Evolutionary conservation across 2,329 filamentous ascomycete genomes (phyloP).

Genomic region (Thermoascus crustaceus): DNA sequence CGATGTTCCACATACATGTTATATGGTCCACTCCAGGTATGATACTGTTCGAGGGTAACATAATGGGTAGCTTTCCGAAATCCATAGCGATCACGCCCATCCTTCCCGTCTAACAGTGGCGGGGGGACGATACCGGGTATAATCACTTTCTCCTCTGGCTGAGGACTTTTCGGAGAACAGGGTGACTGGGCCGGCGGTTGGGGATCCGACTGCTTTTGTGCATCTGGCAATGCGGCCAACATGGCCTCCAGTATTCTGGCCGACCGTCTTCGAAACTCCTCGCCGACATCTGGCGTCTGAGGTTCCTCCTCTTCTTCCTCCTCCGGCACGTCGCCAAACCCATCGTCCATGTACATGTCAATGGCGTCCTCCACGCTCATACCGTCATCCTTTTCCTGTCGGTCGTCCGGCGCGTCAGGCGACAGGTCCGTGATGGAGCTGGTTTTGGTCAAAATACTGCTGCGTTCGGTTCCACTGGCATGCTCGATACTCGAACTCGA

Average conservation of each 20-base stretch:
- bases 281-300: background rate
- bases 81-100: slow-evolving; percentile 69
- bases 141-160: slow-evolving; percentile 20
- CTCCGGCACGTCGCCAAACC: slow-evolving; percentile 43
- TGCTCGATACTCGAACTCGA: slow-evolving; percentile 51
- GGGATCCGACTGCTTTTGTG: slow-evolving; percentile 28
- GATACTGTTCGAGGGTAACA: slow-evolving; percentile 67
- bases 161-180: no score
- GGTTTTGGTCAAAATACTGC: slow-evolving; percentile 70
- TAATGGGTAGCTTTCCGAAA: slow-evolving; percentile 85
- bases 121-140: slow-evolving; percentile 34
- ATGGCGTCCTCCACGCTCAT: slow-evolving; percentile 56
- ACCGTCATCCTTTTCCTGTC: slow-evolving; percentile 44
- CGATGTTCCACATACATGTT: slow-evolving; percentile 65
- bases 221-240: slow-evolving; percentile 2
- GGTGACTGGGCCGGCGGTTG: background rate
- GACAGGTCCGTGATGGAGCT: slow-evolving; percentile 61
- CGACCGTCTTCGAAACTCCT: background rate
- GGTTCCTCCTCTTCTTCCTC: slow-evolving; percentile 10
- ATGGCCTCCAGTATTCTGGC: background rate
- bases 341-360: slow-evolving; percentile 52
- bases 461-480: slow-evolving; percentile 64
- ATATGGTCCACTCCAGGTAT: slow-evolving; percentile 71
- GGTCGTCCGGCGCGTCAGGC: slow-evolving; percentile 58
- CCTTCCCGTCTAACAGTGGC: slow-evolving; percentile 21